These are phyloP conservation scores for Prunus davidiana DNA, from an alignment of 306 rosid genomes.

Conservation along the genomic window DNA sequence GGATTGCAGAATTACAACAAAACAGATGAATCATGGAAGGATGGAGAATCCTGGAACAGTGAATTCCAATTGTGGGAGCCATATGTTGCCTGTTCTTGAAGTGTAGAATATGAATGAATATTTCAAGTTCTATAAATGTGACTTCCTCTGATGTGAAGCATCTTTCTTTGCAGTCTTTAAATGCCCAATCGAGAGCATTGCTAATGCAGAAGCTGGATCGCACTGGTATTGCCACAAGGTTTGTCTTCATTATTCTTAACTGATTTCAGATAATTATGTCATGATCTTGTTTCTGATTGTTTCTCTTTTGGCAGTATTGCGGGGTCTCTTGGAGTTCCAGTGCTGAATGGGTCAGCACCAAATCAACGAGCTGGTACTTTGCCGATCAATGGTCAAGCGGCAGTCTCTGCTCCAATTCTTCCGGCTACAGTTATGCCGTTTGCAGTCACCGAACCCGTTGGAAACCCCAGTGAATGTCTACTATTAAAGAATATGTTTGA, in stretches of 20 bases:
- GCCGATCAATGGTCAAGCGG: conserved; percentile 63
- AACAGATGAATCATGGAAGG: background rate
- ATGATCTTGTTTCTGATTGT: background rate
- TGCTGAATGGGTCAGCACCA: conserved; percentile 66
- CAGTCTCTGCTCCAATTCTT: conserved; percentile 43
- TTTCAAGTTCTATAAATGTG: background rate
- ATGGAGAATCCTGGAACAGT: background rate
- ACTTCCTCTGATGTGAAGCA: background rate
- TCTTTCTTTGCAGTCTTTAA: conserved; percentile 61
- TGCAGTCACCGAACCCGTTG: conserved; percentile 58
- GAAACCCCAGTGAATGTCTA: conserved; percentile 86
- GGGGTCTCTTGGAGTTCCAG: conserved; percentile 60
- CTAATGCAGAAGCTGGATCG: conserved; percentile 97
- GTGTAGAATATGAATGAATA: background rate
- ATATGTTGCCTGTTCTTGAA: background rate
- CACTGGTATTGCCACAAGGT: conserved; percentile 81
- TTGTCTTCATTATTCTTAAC: conserved; percentile 21
- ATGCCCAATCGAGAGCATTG: conserved; percentile 94
- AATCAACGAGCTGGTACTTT: conserved; percentile 50
- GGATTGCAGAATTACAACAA: background rate
- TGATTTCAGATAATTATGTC: background rate
- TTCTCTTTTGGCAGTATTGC: conserved; percentile 53
- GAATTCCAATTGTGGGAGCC: background rate
- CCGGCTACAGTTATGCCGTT: conserved; percentile 50
- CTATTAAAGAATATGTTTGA: conserved; percentile 94